Base-by-base conservation (phyloP, 345 rosid genomes). In the Brassica napus region DNA sequence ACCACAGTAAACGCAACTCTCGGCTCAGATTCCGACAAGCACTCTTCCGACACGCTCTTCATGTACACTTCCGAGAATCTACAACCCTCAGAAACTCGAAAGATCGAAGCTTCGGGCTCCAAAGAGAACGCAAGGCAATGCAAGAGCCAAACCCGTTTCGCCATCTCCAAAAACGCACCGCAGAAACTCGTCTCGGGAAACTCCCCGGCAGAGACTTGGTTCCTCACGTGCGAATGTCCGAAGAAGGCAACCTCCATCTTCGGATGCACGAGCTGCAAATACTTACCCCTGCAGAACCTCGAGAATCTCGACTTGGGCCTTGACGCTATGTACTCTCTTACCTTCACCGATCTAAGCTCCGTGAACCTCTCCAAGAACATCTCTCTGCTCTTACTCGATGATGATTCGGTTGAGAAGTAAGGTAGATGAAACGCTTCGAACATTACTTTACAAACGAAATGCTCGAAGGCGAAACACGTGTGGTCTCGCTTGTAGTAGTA, bases 51-150 rank as follows among this genome's bases (percentile, higher is more conserved):
- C 9, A 90, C 85, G 60, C 92, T 83, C 71, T 89, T 94, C 99
- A 91, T 95, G 73, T 92, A 89, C 47, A 93, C 94, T 79, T 95
- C 94, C 0, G 99, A 91, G 83, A 86, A 95, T 69, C 93, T 82
- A 12, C 84, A 80, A 0, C 92, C 94, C 55, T 49, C 82, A 23
- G 67, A 26, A 18, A 89, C 92, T 82, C 83, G 92, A 78, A 91
- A 95, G 84, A 91, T 82, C 0, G 87, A 84, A 66, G 87, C 97
- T 75, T 88, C 97, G 0, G 94, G 88, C 34, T 86, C 83, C 15
- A 86, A 89, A 2, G 97, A 89, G 83, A 87, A 89, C 8, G 96
- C 98, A 18, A 95, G 76, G 82, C 97, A 93, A 76, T 95, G 97
- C 16, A 93, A 82, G 7, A 93, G 90, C 99, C 98, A 95, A 5